These are phyloP conservation scores for Sporisorium reilianum DNA, from an alignment of 1,284 basidiomycete species.

Conservation along the genomic window DNA sequence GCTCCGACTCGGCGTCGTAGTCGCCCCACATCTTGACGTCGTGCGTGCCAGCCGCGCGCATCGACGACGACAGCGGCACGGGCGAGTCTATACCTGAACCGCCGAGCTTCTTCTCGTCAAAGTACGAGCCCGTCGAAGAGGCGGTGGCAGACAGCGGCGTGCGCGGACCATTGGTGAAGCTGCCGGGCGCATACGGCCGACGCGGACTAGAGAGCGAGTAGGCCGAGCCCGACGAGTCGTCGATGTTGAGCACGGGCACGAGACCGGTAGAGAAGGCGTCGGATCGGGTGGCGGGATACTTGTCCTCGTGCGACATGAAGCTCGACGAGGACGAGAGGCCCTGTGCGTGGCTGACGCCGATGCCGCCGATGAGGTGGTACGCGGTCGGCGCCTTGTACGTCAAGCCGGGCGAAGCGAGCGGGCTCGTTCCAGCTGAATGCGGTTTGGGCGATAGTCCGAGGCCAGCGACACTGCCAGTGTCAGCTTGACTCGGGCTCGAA, in stretches of 20 bases:
- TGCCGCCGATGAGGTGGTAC: slow-evolving; percentile 20
- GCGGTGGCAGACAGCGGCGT: slow-evolving; percentile 31
- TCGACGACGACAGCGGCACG: slow-evolving; percentile 12
- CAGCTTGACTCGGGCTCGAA: not conserved
- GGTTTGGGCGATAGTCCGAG: not conserved
- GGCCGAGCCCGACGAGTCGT: slow-evolving; percentile 26
- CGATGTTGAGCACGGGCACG: slow-evolving; percentile 35
- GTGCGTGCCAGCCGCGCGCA: too few relatives aligned
- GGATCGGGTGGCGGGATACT: slow-evolving; percentile 23
- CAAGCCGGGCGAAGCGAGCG: slow-evolving; percentile 11
- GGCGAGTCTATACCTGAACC: slow-evolving; percentile 4
- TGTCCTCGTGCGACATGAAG: slow-evolving; percentile 27
- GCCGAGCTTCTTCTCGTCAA: slow-evolving; percentile 39
- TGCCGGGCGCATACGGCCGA: slow-evolving; percentile 39
- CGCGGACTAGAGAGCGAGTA: slow-evolving; percentile 18
- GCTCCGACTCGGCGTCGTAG: slow-evolving; percentile 31
- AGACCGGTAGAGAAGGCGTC: slow-evolving; percentile 33
- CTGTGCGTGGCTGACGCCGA: slow-evolving; percentile 23
- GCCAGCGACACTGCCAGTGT: not conserved
- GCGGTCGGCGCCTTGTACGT: slow-evolving; percentile 24
- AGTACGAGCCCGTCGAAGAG: slow-evolving; percentile 16
- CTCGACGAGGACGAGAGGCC: slow-evolving; percentile 23
- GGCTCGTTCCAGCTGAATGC: slow-evolving; percentile 1
- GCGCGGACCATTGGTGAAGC: slow-evolving; percentile 32
- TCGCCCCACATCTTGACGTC: slow-evolving; percentile 44